Percentiles rank a stretch among this genome's conserved stretches.
These are phyloP conservation scores for Colletotrichum lini DNA, from an alignment of 2,329 filamentous ascomycete species.

Conservation along the genomic window DNA sequence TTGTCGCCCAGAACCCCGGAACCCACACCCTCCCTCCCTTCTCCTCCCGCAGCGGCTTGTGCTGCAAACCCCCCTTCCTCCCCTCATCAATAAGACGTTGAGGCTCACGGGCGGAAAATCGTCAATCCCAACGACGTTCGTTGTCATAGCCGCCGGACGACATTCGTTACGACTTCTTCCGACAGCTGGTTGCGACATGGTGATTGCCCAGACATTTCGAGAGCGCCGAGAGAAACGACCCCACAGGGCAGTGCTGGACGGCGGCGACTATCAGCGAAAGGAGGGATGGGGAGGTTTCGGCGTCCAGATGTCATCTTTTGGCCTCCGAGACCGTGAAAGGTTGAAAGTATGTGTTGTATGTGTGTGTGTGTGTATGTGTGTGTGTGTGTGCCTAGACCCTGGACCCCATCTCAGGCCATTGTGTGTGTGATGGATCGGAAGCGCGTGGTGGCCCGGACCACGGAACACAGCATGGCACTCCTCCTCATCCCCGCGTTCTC, in stretches of 20 bases:
- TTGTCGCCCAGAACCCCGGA: slow-evolving; percentile 26
- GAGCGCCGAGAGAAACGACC: slow-evolving; percentile 38
- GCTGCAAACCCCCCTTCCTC: slow-evolving; percentile 28
- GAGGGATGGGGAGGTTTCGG: slow-evolving; percentile 35
- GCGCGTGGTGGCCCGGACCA: not conserved
- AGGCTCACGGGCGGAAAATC: slow-evolving; percentile 28
- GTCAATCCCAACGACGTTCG: slow-evolving; percentile 39
- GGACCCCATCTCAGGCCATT: not conserved
- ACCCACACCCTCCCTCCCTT: slow-evolving; percentile 18
- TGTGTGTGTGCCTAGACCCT: not conserved
- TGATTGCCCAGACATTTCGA: slow-evolving; percentile 31
- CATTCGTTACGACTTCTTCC: slow-evolving; percentile 13
- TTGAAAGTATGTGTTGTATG: too few species aligned
- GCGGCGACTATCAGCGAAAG: slow-evolving; percentile 25
- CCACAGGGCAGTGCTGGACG: slow-evolving; percentile 40
- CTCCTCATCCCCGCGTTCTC: slow-evolving; percentile 26
- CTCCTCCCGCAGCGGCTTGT: slow-evolving; percentile 8
- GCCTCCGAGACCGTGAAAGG: slow-evolving; percentile 32
- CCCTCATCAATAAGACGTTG: slow-evolving; percentile 30
- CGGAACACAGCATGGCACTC: not conserved
- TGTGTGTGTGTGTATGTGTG: not conserved
- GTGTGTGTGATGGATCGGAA: slow-evolving; percentile 5
- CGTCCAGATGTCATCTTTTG: slow-evolving; percentile 32
- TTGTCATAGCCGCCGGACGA: not conserved
- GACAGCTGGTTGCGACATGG: not conserved